phyloP scores from a whole-genome alignment of 805 yeast species.

The Brettanomyces anomalus region DNA sequence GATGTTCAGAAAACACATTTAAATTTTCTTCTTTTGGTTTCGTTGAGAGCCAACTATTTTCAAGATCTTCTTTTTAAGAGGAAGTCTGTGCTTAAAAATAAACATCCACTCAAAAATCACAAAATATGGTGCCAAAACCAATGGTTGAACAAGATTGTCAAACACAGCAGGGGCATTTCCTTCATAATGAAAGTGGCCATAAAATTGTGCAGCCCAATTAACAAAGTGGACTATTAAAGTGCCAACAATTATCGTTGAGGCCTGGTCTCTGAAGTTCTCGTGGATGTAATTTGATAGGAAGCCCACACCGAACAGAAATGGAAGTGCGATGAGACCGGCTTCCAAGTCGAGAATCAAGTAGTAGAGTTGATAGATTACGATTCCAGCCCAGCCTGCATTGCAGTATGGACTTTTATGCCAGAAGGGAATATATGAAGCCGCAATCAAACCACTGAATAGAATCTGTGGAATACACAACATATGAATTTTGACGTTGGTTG shows the following conservation, averaged over 20 bases:
- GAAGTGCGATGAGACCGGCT: constrained; percentile 37
- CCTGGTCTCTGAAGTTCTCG: constrained; percentile 6
- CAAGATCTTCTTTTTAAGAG: constrained; percentile 42
- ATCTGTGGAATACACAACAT: constrained; percentile 74
- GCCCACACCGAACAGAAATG: constrained; percentile 24
- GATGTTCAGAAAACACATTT: not conserved
- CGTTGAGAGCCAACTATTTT: constrained; percentile 26
- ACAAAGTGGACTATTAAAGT: constrained; percentile 37
- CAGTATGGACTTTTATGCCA: constrained; percentile 12
- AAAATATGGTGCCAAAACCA: constrained; percentile 87
- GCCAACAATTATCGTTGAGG: constrained; percentile 16
- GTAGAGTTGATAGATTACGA: constrained; percentile 43
- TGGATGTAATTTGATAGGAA: constrained; percentile 10
- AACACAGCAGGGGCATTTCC: constrained; percentile 77
- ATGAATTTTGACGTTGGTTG: constrained; percentile 66
- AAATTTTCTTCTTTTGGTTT: not conserved
- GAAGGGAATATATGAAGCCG: constrained; percentile 18
- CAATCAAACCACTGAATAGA: constrained; percentile 41
- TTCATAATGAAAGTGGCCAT: constrained; percentile 82
- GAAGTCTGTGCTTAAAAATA: constrained; percentile 49
- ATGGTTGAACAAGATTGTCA: constrained; percentile 75
- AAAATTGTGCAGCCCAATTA: constrained; percentile 78
- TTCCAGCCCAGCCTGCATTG: constrained; percentile 36
- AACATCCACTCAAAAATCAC: constrained; percentile 74
- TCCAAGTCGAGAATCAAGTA: constrained; percentile 49